Conservation (phyloP, 2,329 filamentous ascomycete species). For the Fusarium sp. region DNA sequence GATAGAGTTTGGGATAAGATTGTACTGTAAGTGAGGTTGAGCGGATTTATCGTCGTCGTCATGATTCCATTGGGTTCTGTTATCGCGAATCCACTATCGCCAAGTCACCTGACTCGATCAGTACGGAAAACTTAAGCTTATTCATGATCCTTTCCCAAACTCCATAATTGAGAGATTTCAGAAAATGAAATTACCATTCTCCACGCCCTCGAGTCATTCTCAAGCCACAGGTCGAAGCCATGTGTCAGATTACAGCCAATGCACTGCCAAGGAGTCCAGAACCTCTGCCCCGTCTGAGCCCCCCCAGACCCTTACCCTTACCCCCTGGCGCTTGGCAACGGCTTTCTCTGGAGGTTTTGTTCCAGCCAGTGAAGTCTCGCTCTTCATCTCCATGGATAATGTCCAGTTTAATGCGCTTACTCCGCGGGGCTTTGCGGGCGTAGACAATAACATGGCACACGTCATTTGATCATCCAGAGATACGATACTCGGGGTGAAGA, state of each 20-base stretch:
- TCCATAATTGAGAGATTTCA: neutral
- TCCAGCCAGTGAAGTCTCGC: neutral
- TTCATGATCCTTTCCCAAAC: neutral
- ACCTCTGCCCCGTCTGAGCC: conserved; percentile 4
- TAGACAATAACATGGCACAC: neutral
- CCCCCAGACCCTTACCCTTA: neutral
- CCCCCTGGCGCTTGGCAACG: conserved; percentile 17
- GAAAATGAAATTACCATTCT: neutral
- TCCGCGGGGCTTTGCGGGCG: conserved; percentile 1
- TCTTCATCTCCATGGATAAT: neutral
- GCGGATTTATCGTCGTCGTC: neutral
- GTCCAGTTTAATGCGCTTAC: neutral
- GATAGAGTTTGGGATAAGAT: neutral
- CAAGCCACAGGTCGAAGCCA: neutral
- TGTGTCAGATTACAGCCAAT: neutral
- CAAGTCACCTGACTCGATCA: conserved; percentile 1
- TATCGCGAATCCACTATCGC: neutral
- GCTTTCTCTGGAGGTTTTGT: neutral
- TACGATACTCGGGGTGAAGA: neutral
- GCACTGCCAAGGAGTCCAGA: conserved; percentile 22
- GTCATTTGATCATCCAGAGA: neutral
- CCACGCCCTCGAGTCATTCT: neutral
- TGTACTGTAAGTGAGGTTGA: neutral
- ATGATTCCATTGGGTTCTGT: neutral
- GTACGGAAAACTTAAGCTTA: neutral